These are phyloP conservation scores for Atkinsonella hypoxylon DNA, from an alignment of 2,329 filamentous ascomycete species.

Conservation along the genomic window DNA sequence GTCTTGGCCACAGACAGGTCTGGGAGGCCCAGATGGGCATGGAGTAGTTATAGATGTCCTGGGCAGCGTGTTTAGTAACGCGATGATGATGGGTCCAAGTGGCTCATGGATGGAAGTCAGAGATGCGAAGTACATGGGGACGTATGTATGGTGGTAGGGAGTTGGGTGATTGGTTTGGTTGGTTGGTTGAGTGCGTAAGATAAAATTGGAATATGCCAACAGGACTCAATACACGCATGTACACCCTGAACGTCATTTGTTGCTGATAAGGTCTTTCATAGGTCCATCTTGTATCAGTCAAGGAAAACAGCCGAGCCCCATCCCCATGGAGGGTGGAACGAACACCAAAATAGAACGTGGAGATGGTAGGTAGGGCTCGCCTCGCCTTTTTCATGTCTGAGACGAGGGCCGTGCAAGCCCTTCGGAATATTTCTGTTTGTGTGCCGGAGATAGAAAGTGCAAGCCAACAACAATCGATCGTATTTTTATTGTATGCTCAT, in stretches of 20 bases:
- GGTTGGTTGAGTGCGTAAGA: neutral
- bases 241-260: neutral
- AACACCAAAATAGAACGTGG: slow-evolving; percentile 7
- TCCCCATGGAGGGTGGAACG: neutral
- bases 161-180: too few relatives aligned
- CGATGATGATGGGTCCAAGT: neutral
- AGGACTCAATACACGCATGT: too few relatives aligned
- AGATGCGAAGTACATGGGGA: neutral
- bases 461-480: neutral
- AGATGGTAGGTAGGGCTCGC: neutral
- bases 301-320: slow-evolving; percentile 1
- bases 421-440: neutral
- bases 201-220: neutral
- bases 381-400: neutral
- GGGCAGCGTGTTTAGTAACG: neutral
- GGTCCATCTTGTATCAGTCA: neutral
- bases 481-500: neutral
- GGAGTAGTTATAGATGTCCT: slow-evolving; percentile 2
- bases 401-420: slow-evolving; percentile 1
- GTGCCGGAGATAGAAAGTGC: neutral
- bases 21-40: slow-evolving; percentile 11
- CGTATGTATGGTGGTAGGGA: neutral
- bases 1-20: slow-evolving; percentile 16
- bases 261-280: neutral
- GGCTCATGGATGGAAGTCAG: neutral